phyloP scores from a whole-genome alignment of 805 yeast species.

The Yueomyces sp. region DNA sequence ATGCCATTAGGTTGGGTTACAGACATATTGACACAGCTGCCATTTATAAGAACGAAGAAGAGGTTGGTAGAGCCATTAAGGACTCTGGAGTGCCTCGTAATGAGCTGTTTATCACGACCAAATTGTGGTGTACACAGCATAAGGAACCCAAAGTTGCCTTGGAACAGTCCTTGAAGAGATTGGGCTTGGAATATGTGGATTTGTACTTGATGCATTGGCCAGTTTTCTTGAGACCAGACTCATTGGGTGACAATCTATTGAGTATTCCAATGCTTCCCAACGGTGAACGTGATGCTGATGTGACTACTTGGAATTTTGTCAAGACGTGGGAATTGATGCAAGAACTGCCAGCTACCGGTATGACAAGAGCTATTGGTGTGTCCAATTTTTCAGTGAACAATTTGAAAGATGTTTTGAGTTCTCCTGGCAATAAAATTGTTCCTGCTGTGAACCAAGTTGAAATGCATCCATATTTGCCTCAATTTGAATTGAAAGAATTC shows the following conservation, averaged over 20 bases:
- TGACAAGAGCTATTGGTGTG: constrained; percentile 41
- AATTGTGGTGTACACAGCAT: constrained; percentile 49
- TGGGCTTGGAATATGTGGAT: constrained; percentile 66
- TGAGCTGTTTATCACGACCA: constrained; percentile 60
- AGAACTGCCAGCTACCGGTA: constrained; percentile 33
- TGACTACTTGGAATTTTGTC: constrained; percentile 28
- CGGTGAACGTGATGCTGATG: constrained; percentile 23
- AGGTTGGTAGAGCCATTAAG: constrained; percentile 48
- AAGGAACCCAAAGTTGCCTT: constrained; percentile 38
- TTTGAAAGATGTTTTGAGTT: constrained; percentile 28
- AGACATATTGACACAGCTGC: constrained; percentile 68
- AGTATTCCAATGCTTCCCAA: constrained; percentile 21
- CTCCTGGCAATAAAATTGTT: constrained; percentile 34
- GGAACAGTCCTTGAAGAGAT: constrained; percentile 40
- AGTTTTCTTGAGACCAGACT: constrained; percentile 31
- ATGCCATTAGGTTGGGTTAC: constrained; percentile 53
- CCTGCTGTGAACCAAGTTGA: constrained; percentile 57
- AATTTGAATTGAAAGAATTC: constrained; percentile 39
- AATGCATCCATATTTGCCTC: constrained; percentile 62
- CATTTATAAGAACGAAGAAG: constrained; percentile 52
- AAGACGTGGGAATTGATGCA: constrained; percentile 53
- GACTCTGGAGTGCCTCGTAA: constrained; percentile 37
- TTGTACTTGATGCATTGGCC: constrained; percentile 76
- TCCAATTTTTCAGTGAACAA: constrained; percentile 35
- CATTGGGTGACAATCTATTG: constrained; percentile 23